Percentiles rank a stretch among this genome's conserved stretches.
These are phyloP conservation scores for Huntiella bhutanensis DNA, from an alignment of 2,329 filamentous ascomycete genomes.

Conservation along the genomic window DNA sequence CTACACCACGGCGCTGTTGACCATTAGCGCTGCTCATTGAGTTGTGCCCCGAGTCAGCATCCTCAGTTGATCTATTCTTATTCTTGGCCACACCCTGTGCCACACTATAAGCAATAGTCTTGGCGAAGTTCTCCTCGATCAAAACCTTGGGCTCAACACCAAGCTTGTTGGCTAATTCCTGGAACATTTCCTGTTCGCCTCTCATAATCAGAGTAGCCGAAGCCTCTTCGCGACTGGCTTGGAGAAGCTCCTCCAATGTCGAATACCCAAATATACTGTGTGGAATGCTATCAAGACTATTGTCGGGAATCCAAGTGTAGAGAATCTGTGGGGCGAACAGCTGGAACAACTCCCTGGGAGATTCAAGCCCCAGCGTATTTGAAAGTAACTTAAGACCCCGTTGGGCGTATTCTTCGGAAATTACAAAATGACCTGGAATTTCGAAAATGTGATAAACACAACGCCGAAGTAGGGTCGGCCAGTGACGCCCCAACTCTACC, in stretches of 20 bases:
- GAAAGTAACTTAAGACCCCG: slow-evolving; percentile 53
- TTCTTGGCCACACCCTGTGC: slow-evolving; percentile 29
- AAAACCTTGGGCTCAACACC: slow-evolving; percentile 35
- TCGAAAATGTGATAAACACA: slow-evolving; percentile 93
- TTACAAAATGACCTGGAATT: slow-evolving; percentile 38
- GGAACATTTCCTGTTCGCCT: slow-evolving; percentile 43
- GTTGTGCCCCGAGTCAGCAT: not conserved
- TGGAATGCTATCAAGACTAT: slow-evolving; percentile 53
- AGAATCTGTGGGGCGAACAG: slow-evolving; percentile 78
- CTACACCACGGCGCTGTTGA: slow-evolving; percentile 1
- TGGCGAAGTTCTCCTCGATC: slow-evolving; percentile 52
- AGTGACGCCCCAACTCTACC: slow-evolving; percentile 57
- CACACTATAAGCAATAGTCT: slow-evolving; percentile 65
- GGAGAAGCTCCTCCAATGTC: slow-evolving; percentile 47
- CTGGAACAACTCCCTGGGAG: slow-evolving; percentile 53
- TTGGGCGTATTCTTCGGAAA: slow-evolving; percentile 50
- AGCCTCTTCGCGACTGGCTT: slow-evolving; percentile 55
- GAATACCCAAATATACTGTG: slow-evolving; percentile 69
- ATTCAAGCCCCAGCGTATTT: slow-evolving; percentile 40
- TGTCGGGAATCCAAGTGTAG: slow-evolving; percentile 68
- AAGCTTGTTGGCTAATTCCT: slow-evolving; percentile 40
- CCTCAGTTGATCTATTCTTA: slow-evolving; percentile 3
- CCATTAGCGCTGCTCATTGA: not conserved
- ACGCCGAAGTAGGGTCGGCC: slow-evolving; percentile 70
- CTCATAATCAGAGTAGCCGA: slow-evolving; percentile 71